Evolutionary conservation across 768 basidiomycete genomes (phyloP).

Genomic region (Leucocoprinus birnbaumii): DNA sequence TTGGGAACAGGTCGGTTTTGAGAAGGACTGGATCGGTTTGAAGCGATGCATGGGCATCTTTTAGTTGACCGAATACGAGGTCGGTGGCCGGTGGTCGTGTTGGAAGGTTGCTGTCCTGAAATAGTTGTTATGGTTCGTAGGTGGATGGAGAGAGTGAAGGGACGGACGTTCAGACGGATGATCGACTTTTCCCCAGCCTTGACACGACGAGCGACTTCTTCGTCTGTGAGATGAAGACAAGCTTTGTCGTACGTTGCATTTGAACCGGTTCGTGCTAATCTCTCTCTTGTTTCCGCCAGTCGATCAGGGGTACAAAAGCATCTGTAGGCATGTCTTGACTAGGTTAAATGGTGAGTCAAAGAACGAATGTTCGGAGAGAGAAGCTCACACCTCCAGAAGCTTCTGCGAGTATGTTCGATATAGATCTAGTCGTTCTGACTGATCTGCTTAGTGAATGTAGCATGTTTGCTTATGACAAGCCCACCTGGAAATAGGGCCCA

Average conservation of each 20-base stretch:
- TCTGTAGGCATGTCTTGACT: constrained; percentile 90
- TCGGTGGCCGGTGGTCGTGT: constrained; percentile 51
- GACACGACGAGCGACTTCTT: constrained; percentile 76
- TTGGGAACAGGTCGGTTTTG: constrained; percentile 92
- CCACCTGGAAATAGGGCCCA: constrained; percentile 86
- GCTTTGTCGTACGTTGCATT: constrained; percentile 83
- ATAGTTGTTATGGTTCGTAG: neutral
- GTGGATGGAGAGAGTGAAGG: neutral
- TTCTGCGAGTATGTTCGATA: constrained; percentile 73
- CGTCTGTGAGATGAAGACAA: constrained; percentile 83
- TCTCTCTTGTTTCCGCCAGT: constrained; percentile 64
- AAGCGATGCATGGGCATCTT: constrained; percentile 73
- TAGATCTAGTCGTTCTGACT: constrained; percentile 89
- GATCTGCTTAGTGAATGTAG: constrained; percentile 9
- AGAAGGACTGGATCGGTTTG: constrained; percentile 90
- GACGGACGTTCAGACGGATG: constrained; percentile 81
- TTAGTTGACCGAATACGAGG: constrained; percentile 72
- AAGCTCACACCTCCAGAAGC: constrained; percentile 63
- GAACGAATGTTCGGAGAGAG: no score
- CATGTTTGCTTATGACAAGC: neutral
- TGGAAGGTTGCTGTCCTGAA: constrained; percentile 59
- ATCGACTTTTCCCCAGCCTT: constrained; percentile 76
- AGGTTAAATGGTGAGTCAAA: neutral
- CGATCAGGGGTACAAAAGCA: constrained; percentile 88
- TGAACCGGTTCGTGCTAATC: constrained; percentile 69